Conservation (phyloP, 768 basidiomycete species). For the Pholiota conissans region DNA sequence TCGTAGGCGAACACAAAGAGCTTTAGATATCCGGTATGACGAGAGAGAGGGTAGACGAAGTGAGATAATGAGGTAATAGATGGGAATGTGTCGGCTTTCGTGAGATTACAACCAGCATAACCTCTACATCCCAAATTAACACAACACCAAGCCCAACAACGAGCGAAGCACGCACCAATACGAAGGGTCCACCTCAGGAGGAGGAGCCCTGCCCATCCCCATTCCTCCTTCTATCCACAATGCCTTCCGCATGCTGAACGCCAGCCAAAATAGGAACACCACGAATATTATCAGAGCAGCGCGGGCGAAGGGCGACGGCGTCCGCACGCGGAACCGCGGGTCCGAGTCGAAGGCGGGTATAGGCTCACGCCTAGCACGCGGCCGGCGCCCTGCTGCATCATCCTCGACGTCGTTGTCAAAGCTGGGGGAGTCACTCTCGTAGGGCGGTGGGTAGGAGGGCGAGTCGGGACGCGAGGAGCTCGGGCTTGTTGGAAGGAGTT, state of each 20-base stretch:
- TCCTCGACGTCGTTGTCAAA: constrained; percentile 18
- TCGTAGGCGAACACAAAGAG: too few species aligned
- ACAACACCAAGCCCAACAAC: too few species aligned
- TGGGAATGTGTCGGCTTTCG: neutral
- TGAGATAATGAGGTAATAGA: too few species aligned
- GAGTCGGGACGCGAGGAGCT: constrained; percentile 16
- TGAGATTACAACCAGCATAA: neutral
- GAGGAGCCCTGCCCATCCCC: constrained; percentile 14
- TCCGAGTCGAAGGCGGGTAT: constrained; percentile 31
- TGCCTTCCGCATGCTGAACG: constrained; percentile 27
- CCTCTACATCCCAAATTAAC: neutral
- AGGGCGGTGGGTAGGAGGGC: constrained; percentile 16
- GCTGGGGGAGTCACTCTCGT: constrained; percentile 7
- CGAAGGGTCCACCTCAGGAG: constrained; percentile 18
- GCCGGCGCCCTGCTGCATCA: constrained; percentile 16
- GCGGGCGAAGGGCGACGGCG: constrained; percentile 53
- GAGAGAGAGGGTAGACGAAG: too few species aligned
- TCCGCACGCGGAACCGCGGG: constrained; percentile 49
- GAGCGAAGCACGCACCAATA: constrained; percentile 11
- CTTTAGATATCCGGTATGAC: too few species aligned
- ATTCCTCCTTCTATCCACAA: constrained; percentile 24
- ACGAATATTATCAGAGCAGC: constrained; percentile 44
- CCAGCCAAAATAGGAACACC: constrained; percentile 39
- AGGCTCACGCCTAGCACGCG: constrained; percentile 11
- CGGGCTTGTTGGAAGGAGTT: constrained; percentile 12